Evolutionary conservation across 2,329 filamentous ascomycete genomes (phyloP), one percentile per base, ranked within the genome.

Genomic region (Cladorrhinum sp.): DNA sequence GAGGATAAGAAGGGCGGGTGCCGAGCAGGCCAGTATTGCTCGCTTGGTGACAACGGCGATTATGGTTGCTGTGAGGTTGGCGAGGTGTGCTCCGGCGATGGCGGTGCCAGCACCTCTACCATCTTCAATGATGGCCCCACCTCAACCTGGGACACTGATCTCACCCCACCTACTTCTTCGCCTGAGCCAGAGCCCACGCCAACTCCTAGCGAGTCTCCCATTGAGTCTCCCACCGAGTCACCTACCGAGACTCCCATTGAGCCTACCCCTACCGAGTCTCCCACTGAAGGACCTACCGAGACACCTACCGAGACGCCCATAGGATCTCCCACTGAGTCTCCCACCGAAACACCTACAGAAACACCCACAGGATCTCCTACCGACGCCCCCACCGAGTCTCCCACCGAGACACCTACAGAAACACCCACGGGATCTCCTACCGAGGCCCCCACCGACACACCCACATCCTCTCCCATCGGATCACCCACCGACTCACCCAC

Each of bases 51-150:
- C 18, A 46, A 61, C n/a, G 51, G 46, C 33, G 10, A 60, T 23
- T 52, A 52, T 8, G 62, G 59, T 3, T 64, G 62, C 54, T 64
- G 62, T 21, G 33, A 21, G 4, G 20, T 57, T 14, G 62, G 46
- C 20, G 18, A 50, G 20, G 20, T 30, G 18, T 64, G 62, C 57
- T 46, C 42, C 18, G 62, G 59, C 53, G 23, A 61, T 18, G 62
- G 62, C 20, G 57, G 59, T 16, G 48, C 54, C 21, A 52, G 10
- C 42, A 49, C 46, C 30, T 58, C 50, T 36, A 58, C 26, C 28
- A 56, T 49, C 9, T n/a, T 33, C 3, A 23, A 5, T 9, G 57
- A 30, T 10, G 18, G 16, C 30, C n/a, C 12, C 20, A 49, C 52
- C 26, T 50, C 50, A 1, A 49, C 46, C 26, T 50, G 10, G 36